Evolutionary conservation across 108 stramenopile genomes (phyloP).

Genomic region (Stephanodiscus minutulus): DNA sequence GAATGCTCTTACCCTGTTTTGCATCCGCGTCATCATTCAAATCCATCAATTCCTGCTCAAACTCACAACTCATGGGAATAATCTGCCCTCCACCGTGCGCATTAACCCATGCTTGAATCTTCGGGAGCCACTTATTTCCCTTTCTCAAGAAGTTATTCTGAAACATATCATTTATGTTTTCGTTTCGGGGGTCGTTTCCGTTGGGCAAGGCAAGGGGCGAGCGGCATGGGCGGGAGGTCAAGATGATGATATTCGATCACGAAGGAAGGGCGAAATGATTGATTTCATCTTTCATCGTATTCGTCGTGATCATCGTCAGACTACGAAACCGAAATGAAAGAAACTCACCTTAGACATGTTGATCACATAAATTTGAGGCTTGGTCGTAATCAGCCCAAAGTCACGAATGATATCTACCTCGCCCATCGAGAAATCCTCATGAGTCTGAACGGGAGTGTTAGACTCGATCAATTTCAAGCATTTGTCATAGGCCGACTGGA

Average conservation of each 20-base stretch:
- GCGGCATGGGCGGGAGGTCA: not conserved
- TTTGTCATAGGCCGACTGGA: constrained; percentile 77
- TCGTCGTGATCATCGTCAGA: not conserved
- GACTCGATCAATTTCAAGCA: constrained; percentile 72
- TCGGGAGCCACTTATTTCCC: constrained; percentile 94
- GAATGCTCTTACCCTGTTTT: constrained; percentile 60
- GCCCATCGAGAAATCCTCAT: constrained; percentile 78
- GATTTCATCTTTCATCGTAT: not conserved
- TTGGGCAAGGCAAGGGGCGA: not conserved
- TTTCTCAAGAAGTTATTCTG: constrained; percentile 96
- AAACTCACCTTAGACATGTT: constrained; percentile 60
- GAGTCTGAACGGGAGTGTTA: constrained; percentile 84
- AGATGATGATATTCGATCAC: not conserved
- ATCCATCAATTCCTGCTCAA: constrained; percentile 91
- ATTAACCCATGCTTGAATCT: constrained; percentile 95
- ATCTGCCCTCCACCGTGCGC: constrained; percentile 96
- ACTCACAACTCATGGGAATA: constrained; percentile 98
- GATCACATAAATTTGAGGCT: constrained; percentile 97
- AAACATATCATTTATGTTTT: constrained; percentile 41
- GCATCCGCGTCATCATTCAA: constrained; percentile 72
- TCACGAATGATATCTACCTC: constrained; percentile 89
- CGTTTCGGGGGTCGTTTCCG: not conserved
- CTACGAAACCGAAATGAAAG: not conserved
- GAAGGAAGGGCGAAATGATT: not conserved
- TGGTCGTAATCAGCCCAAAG: constrained; percentile 95